Base-by-base conservation (phyloP, 306 rosid species). In the Gillenia trifoliata region DNA sequence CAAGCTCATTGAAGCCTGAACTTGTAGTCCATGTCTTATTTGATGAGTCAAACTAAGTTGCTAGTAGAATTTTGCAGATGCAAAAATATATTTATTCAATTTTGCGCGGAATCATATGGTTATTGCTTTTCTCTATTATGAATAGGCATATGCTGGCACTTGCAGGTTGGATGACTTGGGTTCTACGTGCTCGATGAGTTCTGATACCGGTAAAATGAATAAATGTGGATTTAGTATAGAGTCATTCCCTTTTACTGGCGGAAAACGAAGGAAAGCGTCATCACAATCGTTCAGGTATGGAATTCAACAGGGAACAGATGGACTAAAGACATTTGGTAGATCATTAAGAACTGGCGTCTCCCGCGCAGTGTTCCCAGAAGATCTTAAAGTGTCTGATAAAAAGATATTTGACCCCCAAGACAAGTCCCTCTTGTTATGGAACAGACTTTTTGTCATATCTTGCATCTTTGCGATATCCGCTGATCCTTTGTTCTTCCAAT, bases 401-500 rank as follows among this genome's bases (percentile, higher is more conserved):
- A 91, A 61, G 79, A 87, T 91, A 54, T 83, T 89, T 75, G 94
- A 91, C 7, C 93, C 97, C 77, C 96, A 89, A 83, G 91, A 91
- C 79, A 94, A 86, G 86, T 84, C 78, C 65, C 96, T 94, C 75
- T 73, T 91, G 15, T 54, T 87, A 26, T 94, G 97, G 97, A 91
- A 89, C 64, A 91, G 85, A 82, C 81, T 90, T 23, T 91, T 94
- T 33, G 98, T 91, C 79, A 74, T 94, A 49, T 76, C 88, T 5
- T 90, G 97, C 72, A 91, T 94, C 79, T 57, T 90, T 60, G 87
- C 98, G 3, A 84, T 94, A 16, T 87, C 96, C 61, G 70, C 85
- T 66, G 98, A 94, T 80, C 98, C 98, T 6, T 79, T 94, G 66
- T 94, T 94, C 78, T 91, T 70, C 98, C 97, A 28, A 85, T 90